A percentile compares a stretch with the other conserved stretches of the same genome.
These are phyloP conservation scores for Pseudoturritis turrita DNA, from an alignment of 345 rosid genomes.

Conservation along the genomic window DNA sequence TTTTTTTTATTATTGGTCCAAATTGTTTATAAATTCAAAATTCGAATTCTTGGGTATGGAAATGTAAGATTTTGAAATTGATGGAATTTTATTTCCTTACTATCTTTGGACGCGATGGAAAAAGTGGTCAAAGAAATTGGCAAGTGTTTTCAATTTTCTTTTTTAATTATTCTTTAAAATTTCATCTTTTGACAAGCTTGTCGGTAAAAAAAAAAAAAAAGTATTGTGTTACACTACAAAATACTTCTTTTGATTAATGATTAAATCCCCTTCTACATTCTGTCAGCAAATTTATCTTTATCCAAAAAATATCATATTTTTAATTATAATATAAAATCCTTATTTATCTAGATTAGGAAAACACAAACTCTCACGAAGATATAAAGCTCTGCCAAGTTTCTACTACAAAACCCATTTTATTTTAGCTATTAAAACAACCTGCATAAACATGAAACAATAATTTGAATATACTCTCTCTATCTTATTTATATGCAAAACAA, in stretches of 20 bases:
- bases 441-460: neutral
- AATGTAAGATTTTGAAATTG: neutral
- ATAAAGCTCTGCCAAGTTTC: conserved; percentile 1
- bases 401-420: neutral
- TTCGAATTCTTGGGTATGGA: neutral
- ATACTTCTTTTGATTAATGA: conserved; percentile 19
- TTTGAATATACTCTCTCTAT: too few species aligned
- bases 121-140: conserved; percentile 31
- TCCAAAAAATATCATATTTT: neutral
- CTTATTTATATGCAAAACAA: too few species aligned
- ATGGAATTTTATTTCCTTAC: neutral
- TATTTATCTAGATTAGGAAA: neutral
- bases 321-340: neutral
- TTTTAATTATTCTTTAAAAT: neutral
- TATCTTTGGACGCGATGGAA: neutral
- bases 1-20: neutral
- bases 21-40: conserved; percentile 4
- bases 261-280: conserved; percentile 10
- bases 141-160: conserved; percentile 5
- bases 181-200: conserved; percentile 20
- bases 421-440: neutral
- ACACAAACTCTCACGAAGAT: conserved; percentile 11
- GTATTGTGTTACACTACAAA: conserved; percentile 8
- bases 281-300: neutral
- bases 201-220: neutral